Evolutionary conservation across 1,284 basidiomycete genomes (phyloP), one percentile per base, ranked within the genome.

Genomic region (Cerioporus squamosus): DNA sequence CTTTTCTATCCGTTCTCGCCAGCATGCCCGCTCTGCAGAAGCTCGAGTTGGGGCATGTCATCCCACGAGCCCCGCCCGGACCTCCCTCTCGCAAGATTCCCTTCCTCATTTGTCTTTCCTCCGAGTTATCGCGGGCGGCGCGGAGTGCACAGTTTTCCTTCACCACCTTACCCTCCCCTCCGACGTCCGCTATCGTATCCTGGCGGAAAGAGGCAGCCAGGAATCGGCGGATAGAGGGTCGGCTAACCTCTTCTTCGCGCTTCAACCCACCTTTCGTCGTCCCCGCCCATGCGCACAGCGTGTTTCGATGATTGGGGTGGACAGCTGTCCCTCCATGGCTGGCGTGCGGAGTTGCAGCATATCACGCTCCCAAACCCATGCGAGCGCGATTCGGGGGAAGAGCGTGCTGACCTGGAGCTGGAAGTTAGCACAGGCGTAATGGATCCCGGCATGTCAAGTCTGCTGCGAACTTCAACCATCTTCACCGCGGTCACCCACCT

Each of bases 91-190:
- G 54, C 15, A 23, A 33, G 1, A 22, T 60, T 12, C 15, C n/a
- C 51, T 60, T 3, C 51, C 51, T 4, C 22, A 45, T 5, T 45
- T 60, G 5, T 42, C 26, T 2, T 12, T 12, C 22, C 15, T 60
- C 22, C 40, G 51, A 6, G 14, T 60, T n/a, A 5, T 38, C 5
- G 43, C 59, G 14, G 29, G 53, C 43, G 42, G 29, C 12, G 40
- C 42, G 17, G 59, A 60, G 2, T 49, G 39, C 20, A 54, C 51
- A 5, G 33, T 38, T 17, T n/a, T 60, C 6, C 42, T 60, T 2
- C 26, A 38, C 5, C 54, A 60, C 18, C 51, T 60, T 18, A 44
- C 45, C 7, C 20, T 52, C 2, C 54, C 59, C 10, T 15, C 9
- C 1, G 24, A 33, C 12, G 38, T 36, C 2, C 42, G 26, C 10